Percentiles rank a stretch among this genome's conserved stretches.
These are phyloP conservation scores for Yamadazyma ubonensis DNA, from an alignment of 805 yeast genomes.

Conservation along the genomic window DNA sequence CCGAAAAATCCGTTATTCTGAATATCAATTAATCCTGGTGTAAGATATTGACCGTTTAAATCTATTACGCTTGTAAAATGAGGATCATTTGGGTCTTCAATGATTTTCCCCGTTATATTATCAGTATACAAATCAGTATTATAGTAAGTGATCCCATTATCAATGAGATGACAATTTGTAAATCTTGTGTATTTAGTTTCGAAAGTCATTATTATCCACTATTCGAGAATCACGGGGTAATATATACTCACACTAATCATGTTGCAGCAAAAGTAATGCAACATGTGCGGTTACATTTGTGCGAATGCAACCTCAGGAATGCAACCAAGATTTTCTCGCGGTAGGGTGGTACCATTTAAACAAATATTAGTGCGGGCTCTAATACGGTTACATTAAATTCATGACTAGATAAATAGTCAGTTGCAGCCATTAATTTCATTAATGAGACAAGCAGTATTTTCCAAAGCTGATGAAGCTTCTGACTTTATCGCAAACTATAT, in stretches of 20 bases:
- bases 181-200: constrained; percentile 23
- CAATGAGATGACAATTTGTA: constrained; percentile 45
- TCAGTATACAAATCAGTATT: constrained; percentile 46
- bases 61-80: constrained; percentile 32
- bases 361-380: no score
- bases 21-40: constrained; percentile 58
- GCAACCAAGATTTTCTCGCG: constrained; percentile 4
- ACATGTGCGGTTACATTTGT: constrained; percentile 2
- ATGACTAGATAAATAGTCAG: neutral
- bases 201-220: constrained; percentile 1
- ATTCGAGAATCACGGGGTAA: neutral
- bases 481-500: constrained; percentile 47
- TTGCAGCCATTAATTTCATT: neutral
- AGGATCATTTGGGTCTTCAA: constrained; percentile 9
- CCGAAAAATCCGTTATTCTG: constrained; percentile 62
- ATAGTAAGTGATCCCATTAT: constrained; percentile 34
- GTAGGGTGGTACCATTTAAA: no score
- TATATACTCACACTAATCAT: neutral
- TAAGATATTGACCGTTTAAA: constrained; percentile 45
- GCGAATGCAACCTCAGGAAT: constrained; percentile 1
- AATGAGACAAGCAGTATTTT: constrained; percentile 35
- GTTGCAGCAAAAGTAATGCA: constrained; percentile 1
- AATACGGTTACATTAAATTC: neutral
- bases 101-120: constrained; percentile 41
- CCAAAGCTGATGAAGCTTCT: constrained; percentile 41